Evolutionary conservation across 2,329 filamentous ascomycete genomes (phyloP), one percentile per base, ranked within the genome.

Genomic region (Leptographium lundbergii): DNA sequence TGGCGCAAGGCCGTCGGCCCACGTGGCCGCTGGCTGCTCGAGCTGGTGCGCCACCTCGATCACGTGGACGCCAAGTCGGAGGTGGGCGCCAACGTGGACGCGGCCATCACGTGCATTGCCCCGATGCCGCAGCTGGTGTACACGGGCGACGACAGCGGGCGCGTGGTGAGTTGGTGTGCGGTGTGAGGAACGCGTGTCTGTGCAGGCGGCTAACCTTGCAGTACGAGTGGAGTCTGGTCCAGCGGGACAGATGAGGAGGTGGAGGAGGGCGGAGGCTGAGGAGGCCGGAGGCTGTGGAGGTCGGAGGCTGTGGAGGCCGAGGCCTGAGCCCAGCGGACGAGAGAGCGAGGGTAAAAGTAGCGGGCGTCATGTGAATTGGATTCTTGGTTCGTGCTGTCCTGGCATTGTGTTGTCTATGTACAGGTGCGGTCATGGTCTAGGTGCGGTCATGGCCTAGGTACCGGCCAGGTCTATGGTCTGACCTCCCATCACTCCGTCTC

Each of bases 71-170:
- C 76, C 56, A 82, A 79, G 64, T 83, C 81, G 56, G 85, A 78
- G 75, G 81, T 69, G 72, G 83, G 67, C 65, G 73, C 69, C 6
- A 83, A 82, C 63, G 75, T 77, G 0, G 79, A 81, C 53, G 85
- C 87, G 2, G 85, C 86, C 0, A 91, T 97, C 61, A 95, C 88
- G 45, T 95, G 88, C 68, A 88, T 99, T 57, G 78, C 88, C 59
- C 88, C 92, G 3, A 88, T 91, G 80, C 84, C 89, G 57, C 85
- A 87, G 63, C 81, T 86, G 62, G 85, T 97, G 11, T 97, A 96
- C 72, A 96, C 91, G 0, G 94, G 92, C 3, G 94, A 97, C 74
- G 94, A 97, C 63, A 87, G 91, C 63, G 94, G 94, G 34, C 81
- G 86, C 76, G 92, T 99, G 72, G 89, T 94, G 69, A 81, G 85